Percentiles rank a stretch among this genome's conserved stretches.
Conservation (phyloP, 148 eudicot species). For the Spergularia bocconei region DNA sequence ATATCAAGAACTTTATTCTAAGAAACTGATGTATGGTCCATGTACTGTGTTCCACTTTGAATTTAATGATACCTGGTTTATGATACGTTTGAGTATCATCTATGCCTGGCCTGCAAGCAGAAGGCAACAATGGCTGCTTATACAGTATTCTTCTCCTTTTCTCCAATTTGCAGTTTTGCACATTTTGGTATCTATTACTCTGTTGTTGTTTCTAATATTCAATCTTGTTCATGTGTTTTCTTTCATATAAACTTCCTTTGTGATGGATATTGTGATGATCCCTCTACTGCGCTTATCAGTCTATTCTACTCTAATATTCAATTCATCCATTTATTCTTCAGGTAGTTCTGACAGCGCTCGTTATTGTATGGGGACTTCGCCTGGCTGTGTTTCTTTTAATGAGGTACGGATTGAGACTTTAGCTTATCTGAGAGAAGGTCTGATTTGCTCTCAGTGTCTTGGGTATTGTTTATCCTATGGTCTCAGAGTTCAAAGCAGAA, state of each 20-base stretch:
- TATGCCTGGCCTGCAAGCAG: not conserved
- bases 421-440: not conserved
- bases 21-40: too few relatives aligned
- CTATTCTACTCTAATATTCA: not conserved
- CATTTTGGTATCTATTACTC: not conserved
- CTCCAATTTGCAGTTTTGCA: too few relatives aligned
- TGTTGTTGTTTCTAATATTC: not conserved
- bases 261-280: not conserved
- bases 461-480: too few relatives aligned
- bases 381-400: constrained; percentile 74
- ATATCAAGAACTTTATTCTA: too few relatives aligned
- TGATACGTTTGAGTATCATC: not conserved
- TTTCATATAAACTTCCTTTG: not conserved
- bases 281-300: not conserved
- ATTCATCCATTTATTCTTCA: constrained; percentile 27
- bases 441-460: not conserved
- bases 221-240: not conserved
- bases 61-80: constrained; percentile 8
- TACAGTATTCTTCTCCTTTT: too few relatives aligned
- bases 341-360: constrained; percentile 70
- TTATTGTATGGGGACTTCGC: constrained; percentile 89
- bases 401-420: constrained; percentile 50
- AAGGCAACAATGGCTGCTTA: too few relatives aligned
- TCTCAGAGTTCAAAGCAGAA: too few relatives aligned
- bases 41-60: too few relatives aligned